Base-by-base conservation (phyloP, 2,329 filamentous ascomycete species). In the Colletotrichum ledebouriae region DNA sequence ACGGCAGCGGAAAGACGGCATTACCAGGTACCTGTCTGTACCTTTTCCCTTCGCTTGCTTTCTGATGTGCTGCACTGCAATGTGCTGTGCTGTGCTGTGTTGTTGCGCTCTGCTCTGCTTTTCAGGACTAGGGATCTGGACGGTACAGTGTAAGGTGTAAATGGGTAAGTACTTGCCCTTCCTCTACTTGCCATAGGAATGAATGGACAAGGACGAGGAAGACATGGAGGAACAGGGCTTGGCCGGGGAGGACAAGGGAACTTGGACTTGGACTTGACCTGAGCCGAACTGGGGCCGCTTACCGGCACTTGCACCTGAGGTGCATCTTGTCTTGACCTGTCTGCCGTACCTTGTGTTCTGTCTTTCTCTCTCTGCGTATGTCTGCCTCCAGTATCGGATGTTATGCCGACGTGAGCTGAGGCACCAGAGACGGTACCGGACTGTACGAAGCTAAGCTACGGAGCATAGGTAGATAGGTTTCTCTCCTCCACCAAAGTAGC, bases 231-330 rank as follows among this genome's bases (percentile, higher is more conserved):
- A 53, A 12, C 15, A 29, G n/a, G 52, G 41, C 33, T 15, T 55
- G n/a, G 33, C 37, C 12, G 5, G 34, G 34, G 9, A 44, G 42
- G 42, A 10, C 42, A 44, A 44, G 42, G 11, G 42, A 44, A 44
- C 34, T 13, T 39, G 46, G 25, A 55, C 52, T 37, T 55, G 52
- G 46, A 29, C 59, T 33, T 25, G 59, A 29, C 50, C 50, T 25
- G 34, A 34, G n/a, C 17, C 33, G 29, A 37, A 33, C 15, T 11
- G 20, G 55, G 39, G 20, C 7, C 15, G 46, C 33, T 37, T 50
- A 37, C 46, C 41, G 58, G 29, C 33, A 50, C 58, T 50, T 52
- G 58, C 41, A 9, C 46, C 33, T 33, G 29, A 50, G 20, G 17
- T 39, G 44, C 33, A 29, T 47, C 33, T 42, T 29, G 44, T 52